Evolutionary conservation across 257 asterid species (phyloP).

Genomic region (Solanum pinnatisectum): DNA sequence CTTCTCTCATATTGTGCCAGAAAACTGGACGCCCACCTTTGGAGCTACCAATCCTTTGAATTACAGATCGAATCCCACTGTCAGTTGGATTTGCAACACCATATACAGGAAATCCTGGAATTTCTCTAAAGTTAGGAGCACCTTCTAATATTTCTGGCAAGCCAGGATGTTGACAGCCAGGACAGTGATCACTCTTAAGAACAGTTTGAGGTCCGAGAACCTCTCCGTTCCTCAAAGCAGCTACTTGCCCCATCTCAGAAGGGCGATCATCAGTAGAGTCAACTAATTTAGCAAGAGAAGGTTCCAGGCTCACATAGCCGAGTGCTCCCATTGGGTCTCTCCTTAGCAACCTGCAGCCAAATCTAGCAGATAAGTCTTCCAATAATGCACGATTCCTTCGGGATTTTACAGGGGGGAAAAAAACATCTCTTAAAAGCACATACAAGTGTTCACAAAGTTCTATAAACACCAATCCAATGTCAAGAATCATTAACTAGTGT

Average conservation of each 20-base stretch:
- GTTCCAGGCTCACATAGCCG: conserved; percentile 57
- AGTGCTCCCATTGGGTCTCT: conserved; percentile 99
- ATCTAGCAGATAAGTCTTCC: not conserved
- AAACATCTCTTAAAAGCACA: not conserved
- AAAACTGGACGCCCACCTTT: conserved; percentile 79
- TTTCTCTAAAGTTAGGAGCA: conserved; percentile 95
- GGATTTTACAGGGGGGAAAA: not conserved
- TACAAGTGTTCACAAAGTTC: not conserved
- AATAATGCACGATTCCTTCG: not conserved
- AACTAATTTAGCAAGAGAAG: conserved; percentile 30
- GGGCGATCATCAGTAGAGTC: conserved; percentile 59
- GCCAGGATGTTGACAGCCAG: conserved; percentile 86
- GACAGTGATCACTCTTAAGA: conserved; percentile 97
- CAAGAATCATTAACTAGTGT: not conserved
- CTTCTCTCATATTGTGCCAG: conserved; percentile 99
- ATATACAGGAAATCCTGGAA: conserved; percentile 92
- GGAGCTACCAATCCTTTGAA: conserved; percentile 79
- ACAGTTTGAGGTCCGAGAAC: conserved; percentile 98
- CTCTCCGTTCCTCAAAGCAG: conserved; percentile 84
- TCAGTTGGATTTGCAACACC: conserved; percentile 97
- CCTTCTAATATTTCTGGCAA: conserved; percentile 89
- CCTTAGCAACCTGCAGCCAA: conserved; percentile 68
- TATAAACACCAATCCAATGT: not conserved
- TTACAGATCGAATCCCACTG: conserved; percentile 83
- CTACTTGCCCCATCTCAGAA: conserved; percentile 88